phyloP scores from a whole-genome alignment of 148 eudicot genomes.

The Vaccinium myrtillus region DNA sequence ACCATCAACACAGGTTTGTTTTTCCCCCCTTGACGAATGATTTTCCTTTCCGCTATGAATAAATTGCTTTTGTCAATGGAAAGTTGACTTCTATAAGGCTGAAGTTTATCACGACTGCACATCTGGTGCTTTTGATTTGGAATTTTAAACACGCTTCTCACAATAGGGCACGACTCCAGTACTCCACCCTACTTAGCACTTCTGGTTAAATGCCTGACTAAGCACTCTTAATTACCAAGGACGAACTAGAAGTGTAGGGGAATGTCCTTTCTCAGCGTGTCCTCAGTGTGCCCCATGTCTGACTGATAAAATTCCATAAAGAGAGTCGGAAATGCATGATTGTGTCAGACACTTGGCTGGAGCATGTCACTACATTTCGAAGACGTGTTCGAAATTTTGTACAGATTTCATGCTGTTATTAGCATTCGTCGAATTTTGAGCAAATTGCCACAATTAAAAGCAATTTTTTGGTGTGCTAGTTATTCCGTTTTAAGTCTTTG shows the following conservation, averaged over 20 bases:
- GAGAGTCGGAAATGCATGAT: neutral
- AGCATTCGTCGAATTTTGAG: neutral
- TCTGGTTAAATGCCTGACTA: neutral
- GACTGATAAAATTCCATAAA: neutral
- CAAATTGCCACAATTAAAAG: neutral
- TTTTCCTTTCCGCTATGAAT: neutral
- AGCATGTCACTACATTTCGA: neutral
- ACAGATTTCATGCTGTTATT: neutral
- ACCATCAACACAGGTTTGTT: slow-evolving; percentile 77
- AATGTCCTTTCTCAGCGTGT: neutral
- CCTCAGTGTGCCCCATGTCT: neutral
- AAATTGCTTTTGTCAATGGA: neutral
- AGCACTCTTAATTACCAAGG: neutral
- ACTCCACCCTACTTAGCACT: neutral
- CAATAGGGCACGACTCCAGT: neutral
- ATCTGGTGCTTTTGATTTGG: neutral
- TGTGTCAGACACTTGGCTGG: neutral
- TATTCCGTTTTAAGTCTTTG: neutral
- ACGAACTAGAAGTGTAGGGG: neutral
- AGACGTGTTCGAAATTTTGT: neutral
- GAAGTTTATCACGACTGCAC: neutral
- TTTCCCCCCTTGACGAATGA: neutral
- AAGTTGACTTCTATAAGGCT: neutral
- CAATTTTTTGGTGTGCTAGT: too few relatives aligned
- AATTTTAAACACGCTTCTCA: neutral